Evolutionary conservation across 2,329 filamentous ascomycete genomes (phyloP).

Genomic region (Pyrenochaeta sp.): DNA sequence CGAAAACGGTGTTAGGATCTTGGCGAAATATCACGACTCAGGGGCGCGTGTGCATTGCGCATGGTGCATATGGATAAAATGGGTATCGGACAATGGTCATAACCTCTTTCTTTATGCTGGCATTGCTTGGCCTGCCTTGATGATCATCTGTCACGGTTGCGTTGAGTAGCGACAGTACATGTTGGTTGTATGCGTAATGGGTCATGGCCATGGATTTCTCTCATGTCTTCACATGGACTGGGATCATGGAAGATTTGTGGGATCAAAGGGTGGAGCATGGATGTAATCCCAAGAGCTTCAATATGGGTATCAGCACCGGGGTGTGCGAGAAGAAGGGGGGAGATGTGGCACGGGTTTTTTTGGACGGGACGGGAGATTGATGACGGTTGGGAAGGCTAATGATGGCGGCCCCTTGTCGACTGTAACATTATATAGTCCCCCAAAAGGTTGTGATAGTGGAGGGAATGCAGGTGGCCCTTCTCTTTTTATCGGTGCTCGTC

Average conservation of each 20-base stretch:
- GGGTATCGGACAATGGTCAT: conserved; percentile 32
- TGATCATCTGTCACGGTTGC: conserved; percentile 8
- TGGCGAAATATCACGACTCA: conserved; percentile 21
- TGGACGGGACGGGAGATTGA: conserved; percentile 16
- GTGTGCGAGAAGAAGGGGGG: conserved; percentile 9
- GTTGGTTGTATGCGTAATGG: conserved; percentile 42
- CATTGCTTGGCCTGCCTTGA: conserved; percentile 9
- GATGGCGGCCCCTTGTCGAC: conserved; percentile 42
- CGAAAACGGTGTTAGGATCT: conserved; percentile 31
- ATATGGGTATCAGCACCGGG: conserved; percentile 2
- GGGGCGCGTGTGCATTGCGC: conserved; percentile 37
- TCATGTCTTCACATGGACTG: neutral
- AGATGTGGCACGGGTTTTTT: conserved; percentile 11
- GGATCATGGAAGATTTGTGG: neutral
- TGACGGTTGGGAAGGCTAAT: conserved; percentile 25
- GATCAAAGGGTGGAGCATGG: neutral
- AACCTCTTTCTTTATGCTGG: conserved; percentile 37
- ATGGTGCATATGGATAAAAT: conserved; percentile 43
- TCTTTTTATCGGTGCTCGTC: conserved; percentile 13
- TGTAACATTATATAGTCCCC: conserved; percentile 50
- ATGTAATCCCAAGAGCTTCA: neutral
- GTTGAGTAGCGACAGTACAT: conserved; percentile 14
- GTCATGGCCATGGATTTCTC: conserved; percentile 29
- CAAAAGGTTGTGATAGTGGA: conserved; percentile 35
- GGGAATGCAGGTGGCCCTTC: conserved; percentile 36